Evolutionary conservation across 208 protist genomes (phyloP).

Genomic region (Novymonas esmeraldas): DNA sequence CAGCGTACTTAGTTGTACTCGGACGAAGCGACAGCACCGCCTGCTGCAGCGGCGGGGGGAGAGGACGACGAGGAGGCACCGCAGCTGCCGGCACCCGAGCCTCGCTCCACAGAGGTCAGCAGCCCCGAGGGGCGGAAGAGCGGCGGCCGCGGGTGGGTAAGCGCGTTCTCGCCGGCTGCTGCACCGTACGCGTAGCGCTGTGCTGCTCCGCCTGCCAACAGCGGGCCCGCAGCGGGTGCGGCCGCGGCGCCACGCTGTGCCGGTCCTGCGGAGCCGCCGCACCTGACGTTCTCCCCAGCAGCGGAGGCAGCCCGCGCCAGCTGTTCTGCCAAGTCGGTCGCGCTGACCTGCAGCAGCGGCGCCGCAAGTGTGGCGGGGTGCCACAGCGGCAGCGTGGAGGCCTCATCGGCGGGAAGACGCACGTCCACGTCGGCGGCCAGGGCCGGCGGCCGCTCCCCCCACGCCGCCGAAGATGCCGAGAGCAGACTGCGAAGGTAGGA

Average conservation of each 20-base stretch:
- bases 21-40: not conserved
- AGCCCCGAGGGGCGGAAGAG: conserved; percentile 42
- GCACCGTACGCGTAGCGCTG: not conserved
- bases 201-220: not conserved
- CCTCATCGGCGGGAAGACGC: conserved; percentile 11
- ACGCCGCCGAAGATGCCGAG: conserved; percentile 20
- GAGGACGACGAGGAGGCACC: conserved; percentile 9
- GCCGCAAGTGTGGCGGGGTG: conserved; percentile 16
- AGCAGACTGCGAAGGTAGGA: conserved; percentile 68
- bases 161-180: not conserved
- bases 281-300: not conserved
- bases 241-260: not conserved
- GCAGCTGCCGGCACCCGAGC: conserved; percentile 14
- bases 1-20: not conserved
- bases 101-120: conserved; percentile 36
- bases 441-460: not conserved
- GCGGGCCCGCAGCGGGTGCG: conserved; percentile 4
- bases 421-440: conserved; percentile 5
- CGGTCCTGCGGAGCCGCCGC: not conserved
- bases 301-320: not conserved
- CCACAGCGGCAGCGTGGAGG: conserved; percentile 13
- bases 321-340: conserved; percentile 6
- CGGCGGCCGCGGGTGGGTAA: conserved; percentile 3
- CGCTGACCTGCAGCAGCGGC: conserved; percentile 14
- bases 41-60: not conserved